Base-by-base conservation (phyloP, 768 basidiomycete genomes). In the Lentinula sp. region DNA sequence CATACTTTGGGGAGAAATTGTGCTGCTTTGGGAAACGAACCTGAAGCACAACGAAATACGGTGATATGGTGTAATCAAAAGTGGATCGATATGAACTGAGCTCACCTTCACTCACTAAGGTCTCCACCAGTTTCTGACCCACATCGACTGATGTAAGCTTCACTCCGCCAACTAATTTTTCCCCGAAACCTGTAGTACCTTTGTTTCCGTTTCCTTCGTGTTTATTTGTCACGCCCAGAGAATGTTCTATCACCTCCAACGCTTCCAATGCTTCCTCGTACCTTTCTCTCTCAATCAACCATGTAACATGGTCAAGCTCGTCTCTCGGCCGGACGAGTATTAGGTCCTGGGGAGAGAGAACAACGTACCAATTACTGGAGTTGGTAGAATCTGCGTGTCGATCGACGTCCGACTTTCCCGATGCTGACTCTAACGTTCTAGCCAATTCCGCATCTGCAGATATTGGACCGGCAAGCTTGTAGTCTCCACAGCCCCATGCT, bases 401-500 rank as follows among this genome's bases (percentile, higher is more conserved):
- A 11, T n/a, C 40, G 21, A 9, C 10, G 32, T 18, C 18, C 7
- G 37, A 39, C 7, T 31, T 32, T 18, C 23, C 15, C 5, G 56
- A 31, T 18, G 31, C 16, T 16, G 39, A 51, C 31, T 39, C 39
- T 32, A 52, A 31, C 9, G 48, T 52, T 23, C 23, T 42, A 43
- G 49, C 50, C 50, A 60, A 60, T 21, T 60, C 70, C 34, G 71
- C 74, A 6, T 70, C 70, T 3, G 66, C 66, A 5, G 67, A 65
- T n/a, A 72, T 69, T 54, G 79, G 78, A 60, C 85, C 86, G 5
- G 83, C 82, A 13, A 97, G 76, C 8, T 81, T 72, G 68, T 99
- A 98, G 70, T 99, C 96, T 66, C 95, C 95, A 70, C 97, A 98
- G 4, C 88, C 86, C 84, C 90, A 97, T 8, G 82, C 75, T 68